Conservation (phyloP, 345 rosid species). For the Eucalyptus regnans region DNA sequence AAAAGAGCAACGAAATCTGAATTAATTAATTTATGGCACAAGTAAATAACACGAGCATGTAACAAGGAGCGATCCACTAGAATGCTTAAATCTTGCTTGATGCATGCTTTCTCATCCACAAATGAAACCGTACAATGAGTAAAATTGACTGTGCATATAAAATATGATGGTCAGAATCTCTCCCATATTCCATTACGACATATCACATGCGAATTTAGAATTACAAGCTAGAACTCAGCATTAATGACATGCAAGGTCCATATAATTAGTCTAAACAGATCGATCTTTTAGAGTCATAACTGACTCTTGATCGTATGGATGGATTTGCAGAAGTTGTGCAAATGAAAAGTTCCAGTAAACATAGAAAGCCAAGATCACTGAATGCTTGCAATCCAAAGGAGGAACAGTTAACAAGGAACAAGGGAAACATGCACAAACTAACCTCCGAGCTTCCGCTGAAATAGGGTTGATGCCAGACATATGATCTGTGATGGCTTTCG, state of each 20-base stretch:
- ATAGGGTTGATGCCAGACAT: background rate
- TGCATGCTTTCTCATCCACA: background rate
- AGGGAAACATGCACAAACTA: background rate
- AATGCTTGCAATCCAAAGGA: background rate
- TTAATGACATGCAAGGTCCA: background rate
- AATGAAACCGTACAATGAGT: background rate
- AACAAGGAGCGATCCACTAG: background rate
- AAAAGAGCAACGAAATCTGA: background rate
- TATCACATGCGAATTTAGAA: background rate
- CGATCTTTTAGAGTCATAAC: background rate
- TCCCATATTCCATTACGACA: background rate
- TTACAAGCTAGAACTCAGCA: background rate
- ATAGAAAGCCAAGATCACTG: background rate
- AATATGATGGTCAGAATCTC: background rate
- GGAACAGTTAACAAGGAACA: background rate
- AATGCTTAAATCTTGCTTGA: background rate
- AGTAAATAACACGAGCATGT: background rate
- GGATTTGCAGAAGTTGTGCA: background rate
- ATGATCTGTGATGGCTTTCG: background rate
- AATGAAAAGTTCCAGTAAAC: background rate
- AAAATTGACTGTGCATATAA: background rate
- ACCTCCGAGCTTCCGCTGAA: background rate
- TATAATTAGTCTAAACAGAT: background rate
- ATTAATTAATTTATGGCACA: background rate
- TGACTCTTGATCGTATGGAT: background rate